A percentile compares a stretch with the other conserved stretches of the same genome.
Conservation (phyloP, 2,329 filamentous ascomycete species). For the Paramyrothecium roridum region DNA sequence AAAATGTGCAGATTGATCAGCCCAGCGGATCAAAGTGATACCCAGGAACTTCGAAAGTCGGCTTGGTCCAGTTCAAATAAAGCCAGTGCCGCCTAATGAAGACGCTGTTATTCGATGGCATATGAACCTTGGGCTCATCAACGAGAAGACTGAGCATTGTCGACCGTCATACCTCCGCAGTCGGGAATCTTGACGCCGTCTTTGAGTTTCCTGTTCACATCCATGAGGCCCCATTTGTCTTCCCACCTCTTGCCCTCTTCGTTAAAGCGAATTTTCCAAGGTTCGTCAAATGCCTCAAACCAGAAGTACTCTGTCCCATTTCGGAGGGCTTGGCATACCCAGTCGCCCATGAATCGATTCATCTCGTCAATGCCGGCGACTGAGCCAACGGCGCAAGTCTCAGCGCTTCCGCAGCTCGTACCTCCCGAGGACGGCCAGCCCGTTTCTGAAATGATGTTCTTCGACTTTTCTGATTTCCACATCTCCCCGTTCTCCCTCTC, state of each 20-base stretch:
- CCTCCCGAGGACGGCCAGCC: slow-evolving; percentile 88
- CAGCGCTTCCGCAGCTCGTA: slow-evolving; percentile 63
- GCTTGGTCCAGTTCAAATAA: no score
- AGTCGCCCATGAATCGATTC: slow-evolving; percentile 82
- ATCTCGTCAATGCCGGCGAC: slow-evolving; percentile 77
- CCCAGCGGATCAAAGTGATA: no score
- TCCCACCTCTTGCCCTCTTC: slow-evolving; percentile 73
- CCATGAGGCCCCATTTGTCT: slow-evolving; percentile 92
- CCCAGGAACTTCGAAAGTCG: no score
- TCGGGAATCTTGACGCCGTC: slow-evolving; percentile 80
- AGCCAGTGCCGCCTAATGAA: no score
- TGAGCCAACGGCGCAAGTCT: slow-evolving; percentile 60
- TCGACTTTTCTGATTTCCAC: slow-evolving; percentile 58
- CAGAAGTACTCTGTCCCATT: slow-evolving; percentile 95
- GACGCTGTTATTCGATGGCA: no score
- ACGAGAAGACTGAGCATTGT: slow-evolving; percentile 4
- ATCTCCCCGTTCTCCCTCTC: slow-evolving; percentile 62
- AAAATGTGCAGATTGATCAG: no score
- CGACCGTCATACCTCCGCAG: slow-evolving; percentile 71
- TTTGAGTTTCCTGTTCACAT: slow-evolving; percentile 81
- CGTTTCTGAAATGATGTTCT: slow-evolving; percentile 84
- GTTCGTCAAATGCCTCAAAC: slow-evolving; percentile 97
- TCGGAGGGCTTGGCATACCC: slow-evolving; percentile 74
- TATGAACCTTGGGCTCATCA: no score
- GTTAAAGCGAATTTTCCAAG: slow-evolving; percentile 84